A percentile compares a stretch with the other conserved stretches of the same genome.
phyloP scores from a whole-genome alignment of 495 filamentous ascomycete species.

The Penicillium riverlandense region DNA sequence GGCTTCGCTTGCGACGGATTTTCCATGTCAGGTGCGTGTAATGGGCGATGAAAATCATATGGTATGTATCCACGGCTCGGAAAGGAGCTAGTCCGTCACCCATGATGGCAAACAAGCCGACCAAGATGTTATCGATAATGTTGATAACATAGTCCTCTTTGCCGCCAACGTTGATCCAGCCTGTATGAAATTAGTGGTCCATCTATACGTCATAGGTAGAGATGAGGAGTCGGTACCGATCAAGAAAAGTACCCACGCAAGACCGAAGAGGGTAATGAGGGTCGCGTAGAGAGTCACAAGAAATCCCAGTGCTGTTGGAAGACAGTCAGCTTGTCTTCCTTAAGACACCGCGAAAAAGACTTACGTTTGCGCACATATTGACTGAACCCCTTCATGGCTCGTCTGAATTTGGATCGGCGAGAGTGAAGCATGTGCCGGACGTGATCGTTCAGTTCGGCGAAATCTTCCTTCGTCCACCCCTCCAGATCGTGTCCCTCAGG shows the following conservation, averaged over 20 bases:
- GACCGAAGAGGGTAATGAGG: slow-evolving; percentile 71
- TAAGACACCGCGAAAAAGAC: slow-evolving; percentile 7
- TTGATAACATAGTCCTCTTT: slow-evolving; percentile 63
- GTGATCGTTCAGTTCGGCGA: slow-evolving; percentile 68
- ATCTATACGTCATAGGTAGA: neutral
- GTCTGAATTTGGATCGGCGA: slow-evolving; percentile 64
- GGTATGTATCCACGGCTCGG: slow-evolving; percentile 71
- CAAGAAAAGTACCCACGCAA: slow-evolving; percentile 77
- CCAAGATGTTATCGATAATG: slow-evolving; percentile 69
- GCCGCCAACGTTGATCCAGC: slow-evolving; percentile 77
- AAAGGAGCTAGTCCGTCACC: slow-evolving; percentile 74
- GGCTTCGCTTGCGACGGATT: slow-evolving; percentile 50
- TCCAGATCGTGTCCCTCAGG: slow-evolving; percentile 55
- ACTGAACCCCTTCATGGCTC: slow-evolving; percentile 64
- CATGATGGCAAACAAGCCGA: slow-evolving; percentile 70
- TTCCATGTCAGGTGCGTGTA: slow-evolving; percentile 67
- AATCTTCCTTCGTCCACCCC: slow-evolving; percentile 63
- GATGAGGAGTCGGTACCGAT: slow-evolving; percentile 43
- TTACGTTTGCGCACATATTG: slow-evolving; percentile 63
- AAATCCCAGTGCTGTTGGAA: slow-evolving; percentile 53
- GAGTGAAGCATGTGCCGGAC: slow-evolving; percentile 80
- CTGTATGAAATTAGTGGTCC: slow-evolving; percentile 7
- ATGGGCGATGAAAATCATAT: slow-evolving; percentile 65
- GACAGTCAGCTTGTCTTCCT: no score
- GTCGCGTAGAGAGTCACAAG: slow-evolving; percentile 74